Percentiles rank a stretch among this genome's conserved stretches.
These are phyloP conservation scores for Melanomma pulvis-pyrius DNA, from an alignment of 495 filamentous ascomycete genomes.

Conservation along the genomic window DNA sequence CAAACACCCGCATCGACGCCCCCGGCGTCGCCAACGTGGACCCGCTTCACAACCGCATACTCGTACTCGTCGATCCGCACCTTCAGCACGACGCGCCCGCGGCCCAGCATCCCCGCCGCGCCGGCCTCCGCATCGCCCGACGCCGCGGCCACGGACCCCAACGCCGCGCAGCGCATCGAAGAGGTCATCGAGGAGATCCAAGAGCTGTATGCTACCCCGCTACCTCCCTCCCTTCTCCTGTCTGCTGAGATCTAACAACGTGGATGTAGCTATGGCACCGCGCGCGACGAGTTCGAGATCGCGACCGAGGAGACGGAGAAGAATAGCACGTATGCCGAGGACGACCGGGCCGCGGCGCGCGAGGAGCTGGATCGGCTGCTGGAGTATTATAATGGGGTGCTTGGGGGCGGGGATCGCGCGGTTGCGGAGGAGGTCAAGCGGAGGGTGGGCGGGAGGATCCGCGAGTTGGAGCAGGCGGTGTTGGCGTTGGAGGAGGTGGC, in stretches of 20 bases:
- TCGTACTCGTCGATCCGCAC: slow-evolving; percentile 22
- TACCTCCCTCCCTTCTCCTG: background rate
- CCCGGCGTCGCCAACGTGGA: slow-evolving; percentile 14
- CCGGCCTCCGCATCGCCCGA: background rate
- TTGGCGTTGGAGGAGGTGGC: slow-evolving; percentile 51
- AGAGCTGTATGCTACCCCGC: slow-evolving; percentile 36
- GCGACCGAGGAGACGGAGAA: slow-evolving; percentile 60
- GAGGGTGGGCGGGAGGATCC: slow-evolving; percentile 53
- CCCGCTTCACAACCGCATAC: slow-evolving; percentile 25
- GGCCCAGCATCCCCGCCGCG: background rate
- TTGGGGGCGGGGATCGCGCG: slow-evolving; percentile 42
- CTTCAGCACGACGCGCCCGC: slow-evolving; percentile 3
- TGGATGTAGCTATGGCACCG: slow-evolving; percentile 48
- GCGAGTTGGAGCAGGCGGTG: slow-evolving; percentile 59
- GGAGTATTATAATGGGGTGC: slow-evolving; percentile 50
- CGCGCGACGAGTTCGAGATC: slow-evolving; percentile 60
- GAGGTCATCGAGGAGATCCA: slow-evolving; percentile 38
- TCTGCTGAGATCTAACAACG: too few species aligned
- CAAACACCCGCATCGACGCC: background rate
- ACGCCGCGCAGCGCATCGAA: slow-evolving; percentile 16
- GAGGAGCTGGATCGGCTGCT: slow-evolving; percentile 56
- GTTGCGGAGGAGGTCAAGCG: slow-evolving; percentile 55
- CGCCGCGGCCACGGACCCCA: background rate
- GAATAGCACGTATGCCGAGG: slow-evolving; percentile 56
- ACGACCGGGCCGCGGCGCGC: slow-evolving; percentile 56